Conservation (phyloP, 345 rosid genomes). For the Heritiera littoralis region DNA sequence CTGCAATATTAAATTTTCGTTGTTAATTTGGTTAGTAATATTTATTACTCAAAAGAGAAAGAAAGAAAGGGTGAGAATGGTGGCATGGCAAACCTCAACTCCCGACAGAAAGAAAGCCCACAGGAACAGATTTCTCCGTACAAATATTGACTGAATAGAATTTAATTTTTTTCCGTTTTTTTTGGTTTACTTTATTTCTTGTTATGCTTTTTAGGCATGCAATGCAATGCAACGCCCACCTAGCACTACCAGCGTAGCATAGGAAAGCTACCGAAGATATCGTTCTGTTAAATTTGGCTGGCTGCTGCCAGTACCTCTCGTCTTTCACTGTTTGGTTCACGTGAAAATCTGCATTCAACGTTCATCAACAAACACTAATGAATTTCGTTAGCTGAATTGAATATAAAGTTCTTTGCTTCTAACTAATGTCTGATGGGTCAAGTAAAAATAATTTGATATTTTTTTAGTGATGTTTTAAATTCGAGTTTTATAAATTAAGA, state of each 20-base stretch:
- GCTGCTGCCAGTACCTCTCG: no score
- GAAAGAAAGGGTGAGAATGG: not conserved
- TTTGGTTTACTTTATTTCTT: not conserved
- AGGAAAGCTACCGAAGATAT: not conserved
- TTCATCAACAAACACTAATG: not conserved
- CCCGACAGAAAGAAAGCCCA: not conserved
- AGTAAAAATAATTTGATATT: no score
- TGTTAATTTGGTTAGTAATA: no score
- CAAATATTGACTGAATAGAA: not conserved
- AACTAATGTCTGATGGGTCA: no score
- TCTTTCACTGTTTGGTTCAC: conserved; percentile 11
- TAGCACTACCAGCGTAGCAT: no score
- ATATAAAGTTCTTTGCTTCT: not conserved
- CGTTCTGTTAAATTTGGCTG: not conserved
- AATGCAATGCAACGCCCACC: not conserved
- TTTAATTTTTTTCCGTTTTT: not conserved
- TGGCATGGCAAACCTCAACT: not conserved
- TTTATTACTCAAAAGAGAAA: not conserved
- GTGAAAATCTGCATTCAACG: not conserved
- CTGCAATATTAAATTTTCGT: no score
- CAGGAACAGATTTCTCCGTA: not conserved
- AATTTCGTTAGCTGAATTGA: not conserved
- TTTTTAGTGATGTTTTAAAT: no score
- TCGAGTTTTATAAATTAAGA: no score
- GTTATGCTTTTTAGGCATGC: conserved; percentile 11